A percentile compares a stretch with the other conserved stretches of the same genome.
Evolutionary conservation across 768 basidiomycete genomes (phyloP).

Genomic region (Suillus cothurnatus): DNA sequence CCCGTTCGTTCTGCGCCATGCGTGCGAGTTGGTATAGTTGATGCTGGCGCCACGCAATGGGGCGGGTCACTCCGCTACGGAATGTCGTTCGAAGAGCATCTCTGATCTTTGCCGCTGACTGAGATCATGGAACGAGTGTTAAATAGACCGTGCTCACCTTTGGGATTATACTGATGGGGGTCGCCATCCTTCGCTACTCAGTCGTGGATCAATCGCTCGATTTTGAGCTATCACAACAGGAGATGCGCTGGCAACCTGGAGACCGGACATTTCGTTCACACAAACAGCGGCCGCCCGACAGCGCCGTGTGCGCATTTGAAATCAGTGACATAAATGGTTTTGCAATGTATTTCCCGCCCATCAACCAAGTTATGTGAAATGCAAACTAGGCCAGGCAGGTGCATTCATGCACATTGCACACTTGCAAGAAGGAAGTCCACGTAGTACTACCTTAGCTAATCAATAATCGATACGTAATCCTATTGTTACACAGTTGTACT

Average conservation of each 20-base stretch:
- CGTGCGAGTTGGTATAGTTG: slow-evolving; percentile 67
- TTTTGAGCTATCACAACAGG: too few species aligned
- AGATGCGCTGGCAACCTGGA: too few species aligned
- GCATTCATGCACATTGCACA: too few species aligned
- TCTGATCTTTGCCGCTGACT: slow-evolving; percentile 31
- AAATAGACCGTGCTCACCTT: slow-evolving; percentile 17
- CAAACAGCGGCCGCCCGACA: too few species aligned
- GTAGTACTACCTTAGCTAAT: too few species aligned
- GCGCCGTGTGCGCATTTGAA: too few species aligned
- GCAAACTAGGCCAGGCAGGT: too few species aligned
- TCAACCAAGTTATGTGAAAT: neutral
- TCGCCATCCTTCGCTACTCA: slow-evolving; percentile 10
- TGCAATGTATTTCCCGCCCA: neutral
- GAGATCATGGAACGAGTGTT: neutral
- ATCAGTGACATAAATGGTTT: neutral
- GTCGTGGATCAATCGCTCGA: too few species aligned
- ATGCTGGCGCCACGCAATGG: slow-evolving; percentile 60
- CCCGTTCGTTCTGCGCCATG: slow-evolving; percentile 62
- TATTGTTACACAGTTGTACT: neutral
- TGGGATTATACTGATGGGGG: slow-evolving; percentile 25
- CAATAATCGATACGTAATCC: neutral
- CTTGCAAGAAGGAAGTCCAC: too few species aligned
- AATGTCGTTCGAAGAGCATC: slow-evolving; percentile 49
- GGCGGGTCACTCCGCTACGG: slow-evolving; percentile 47
- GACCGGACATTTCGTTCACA: too few species aligned